phyloP scores from a whole-genome alignment of 2,329 filamentous ascomycete species.

The Cryoendolithus antarcticus region DNA sequence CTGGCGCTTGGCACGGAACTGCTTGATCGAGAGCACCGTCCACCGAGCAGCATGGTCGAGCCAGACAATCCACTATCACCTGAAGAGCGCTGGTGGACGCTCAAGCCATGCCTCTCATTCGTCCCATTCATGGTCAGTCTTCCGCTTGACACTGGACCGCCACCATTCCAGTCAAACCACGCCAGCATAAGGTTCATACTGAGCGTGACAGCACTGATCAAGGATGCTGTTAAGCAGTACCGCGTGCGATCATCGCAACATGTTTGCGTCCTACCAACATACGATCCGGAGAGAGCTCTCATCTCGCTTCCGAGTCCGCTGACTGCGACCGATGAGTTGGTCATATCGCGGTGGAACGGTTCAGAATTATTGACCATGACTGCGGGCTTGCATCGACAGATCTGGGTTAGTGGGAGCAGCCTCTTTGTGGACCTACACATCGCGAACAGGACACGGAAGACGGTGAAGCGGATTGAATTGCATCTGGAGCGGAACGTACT shows the following conservation, averaged over 20 bases:
- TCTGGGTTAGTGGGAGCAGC: slow-evolving; percentile 44
- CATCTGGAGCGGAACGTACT: slow-evolving; percentile 40
- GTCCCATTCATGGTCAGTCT: slow-evolving; percentile 42
- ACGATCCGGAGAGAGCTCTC: slow-evolving; percentile 44
- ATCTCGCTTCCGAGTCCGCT: slow-evolving; percentile 41
- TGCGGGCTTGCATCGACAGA: slow-evolving; percentile 44
- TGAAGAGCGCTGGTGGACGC: slow-evolving; percentile 34
- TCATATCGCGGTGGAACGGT: slow-evolving; percentile 26
- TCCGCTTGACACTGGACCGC: slow-evolving; percentile 42
- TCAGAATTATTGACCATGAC: slow-evolving; percentile 37
- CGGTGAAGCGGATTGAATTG: slow-evolving; percentile 38
- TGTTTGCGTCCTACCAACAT: slow-evolving; percentile 39
- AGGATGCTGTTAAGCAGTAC: slow-evolving; percentile 36
- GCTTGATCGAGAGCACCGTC: slow-evolving; percentile 38
- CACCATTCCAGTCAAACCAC: slow-evolving; percentile 40
- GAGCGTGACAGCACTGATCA: slow-evolving; percentile 35
- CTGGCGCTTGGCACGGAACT: slow-evolving; percentile 40
- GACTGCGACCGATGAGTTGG: slow-evolving; percentile 36
- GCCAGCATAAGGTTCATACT: slow-evolving; percentile 40
- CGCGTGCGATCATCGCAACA: slow-evolving; percentile 39
- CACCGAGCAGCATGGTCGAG: slow-evolving; percentile 38
- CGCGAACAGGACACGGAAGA: slow-evolving; percentile 37
- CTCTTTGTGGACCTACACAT: slow-evolving; percentile 44
- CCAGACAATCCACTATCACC: slow-evolving; percentile 26
- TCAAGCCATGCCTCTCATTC: slow-evolving; percentile 34